These are phyloP conservation scores for Aurantiochytrium sp. DNA, from an alignment of 108 stramenopile genomes.

Conservation along the genomic window DNA sequence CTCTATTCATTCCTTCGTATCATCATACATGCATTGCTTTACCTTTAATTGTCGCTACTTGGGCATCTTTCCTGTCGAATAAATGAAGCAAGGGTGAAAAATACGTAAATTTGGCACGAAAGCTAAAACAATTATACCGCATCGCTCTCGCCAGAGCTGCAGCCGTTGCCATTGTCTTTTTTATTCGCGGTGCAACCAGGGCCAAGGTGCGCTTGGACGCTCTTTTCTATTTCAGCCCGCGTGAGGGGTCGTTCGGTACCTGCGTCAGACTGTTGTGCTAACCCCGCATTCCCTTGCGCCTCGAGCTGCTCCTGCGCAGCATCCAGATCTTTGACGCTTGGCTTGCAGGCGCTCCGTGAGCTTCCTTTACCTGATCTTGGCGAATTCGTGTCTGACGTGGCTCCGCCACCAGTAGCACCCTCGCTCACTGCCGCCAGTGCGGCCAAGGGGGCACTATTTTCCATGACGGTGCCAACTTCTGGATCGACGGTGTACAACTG, in stretches of 20 bases:
- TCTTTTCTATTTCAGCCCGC: background rate
- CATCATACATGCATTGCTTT: no score
- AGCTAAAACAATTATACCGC: background rate
- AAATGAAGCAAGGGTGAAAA: no score
- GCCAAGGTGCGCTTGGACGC: background rate
- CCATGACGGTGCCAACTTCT: background rate
- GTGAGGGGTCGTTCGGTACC: background rate
- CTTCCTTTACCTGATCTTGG: no score
- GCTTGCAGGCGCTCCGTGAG: no score
- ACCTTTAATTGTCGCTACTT: no score
- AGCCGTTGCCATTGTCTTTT: background rate
- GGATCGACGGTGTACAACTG: constrained; percentile 39
- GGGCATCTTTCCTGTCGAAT: no score
- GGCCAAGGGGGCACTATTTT: background rate
- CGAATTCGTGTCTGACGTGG: no score
- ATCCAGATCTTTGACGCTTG: background rate
- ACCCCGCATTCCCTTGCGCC: background rate
- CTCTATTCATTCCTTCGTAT: no score
- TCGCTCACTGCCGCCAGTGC: no score
- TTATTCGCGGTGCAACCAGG: background rate
- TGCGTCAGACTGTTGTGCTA: background rate
- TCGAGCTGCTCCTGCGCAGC: background rate
- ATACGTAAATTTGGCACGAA: background rate
- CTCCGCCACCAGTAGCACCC: no score
- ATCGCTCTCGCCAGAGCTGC: background rate